Conservation (phyloP, 2,329 filamentous ascomycete genomes). For the Alternaria sp. region DNA sequence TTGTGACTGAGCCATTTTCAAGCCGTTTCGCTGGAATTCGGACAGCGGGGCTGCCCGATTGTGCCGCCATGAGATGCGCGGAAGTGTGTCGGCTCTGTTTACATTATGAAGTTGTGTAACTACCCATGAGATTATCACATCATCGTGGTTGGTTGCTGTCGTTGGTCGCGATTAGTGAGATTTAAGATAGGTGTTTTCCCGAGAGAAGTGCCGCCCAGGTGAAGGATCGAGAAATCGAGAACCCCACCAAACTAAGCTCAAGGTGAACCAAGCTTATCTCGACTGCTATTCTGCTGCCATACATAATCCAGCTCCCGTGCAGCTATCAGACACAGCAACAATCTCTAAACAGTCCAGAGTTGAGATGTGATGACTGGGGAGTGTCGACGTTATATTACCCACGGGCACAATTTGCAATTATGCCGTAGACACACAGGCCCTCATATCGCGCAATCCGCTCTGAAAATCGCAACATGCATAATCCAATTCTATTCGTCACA, state of each 20-base stretch:
- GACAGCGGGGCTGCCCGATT: neutral
- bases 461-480: slow-evolving; percentile 26
- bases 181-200: slow-evolving; percentile 2
- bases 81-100: too few relatives aligned
- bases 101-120: neutral
- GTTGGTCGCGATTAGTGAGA: neutral
- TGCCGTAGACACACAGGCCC: neutral
- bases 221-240: neutral
- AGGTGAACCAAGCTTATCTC: slow-evolving; percentile 5
- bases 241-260: slow-evolving; percentile 4
- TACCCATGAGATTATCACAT: neutral
- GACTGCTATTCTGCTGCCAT: slow-evolving; percentile 8
- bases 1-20: neutral
- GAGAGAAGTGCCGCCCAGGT: slow-evolving; percentile 9
- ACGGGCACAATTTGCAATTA: neutral
- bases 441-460: slow-evolving; percentile 24
- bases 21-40: too few relatives aligned
- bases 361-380: neutral
- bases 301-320: neutral
- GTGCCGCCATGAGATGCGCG: neutral
- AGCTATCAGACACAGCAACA: neutral
- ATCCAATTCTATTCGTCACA: slow-evolving; percentile 6
- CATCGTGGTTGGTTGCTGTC: neutral
- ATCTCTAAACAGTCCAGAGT: neutral
- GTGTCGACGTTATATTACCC: neutral